phyloP scores from a whole-genome alignment of 2,329 filamentous ascomycete species.

The Dothistroma septosporum region DNA sequence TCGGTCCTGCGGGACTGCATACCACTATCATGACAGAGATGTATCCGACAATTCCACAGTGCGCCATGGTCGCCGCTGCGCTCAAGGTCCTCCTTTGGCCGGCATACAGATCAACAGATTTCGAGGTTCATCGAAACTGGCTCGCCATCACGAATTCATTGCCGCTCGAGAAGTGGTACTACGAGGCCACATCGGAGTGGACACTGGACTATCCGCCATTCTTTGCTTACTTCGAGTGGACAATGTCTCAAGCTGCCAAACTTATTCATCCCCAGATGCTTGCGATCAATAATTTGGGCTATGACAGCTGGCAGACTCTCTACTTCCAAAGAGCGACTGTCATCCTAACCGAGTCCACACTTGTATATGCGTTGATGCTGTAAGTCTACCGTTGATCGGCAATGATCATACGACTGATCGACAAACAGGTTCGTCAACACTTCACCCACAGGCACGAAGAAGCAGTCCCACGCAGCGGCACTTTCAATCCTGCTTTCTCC shows the following conservation, averaged over 20 bases:
- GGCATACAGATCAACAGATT: conserved; percentile 97
- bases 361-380: conserved; percentile 77
- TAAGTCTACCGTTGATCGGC: conserved; percentile 39
- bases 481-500: conserved; percentile 88
- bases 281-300: conserved; percentile 70
- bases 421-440: conserved; percentile 67
- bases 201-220: conserved; percentile 98
- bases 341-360: conserved; percentile 74
- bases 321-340: conserved; percentile 92
- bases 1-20: not conserved
- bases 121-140: conserved; percentile 99
- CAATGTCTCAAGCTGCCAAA: conserved; percentile 73
- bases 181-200: conserved; percentile 97
- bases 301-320: conserved; percentile 89
- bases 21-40: conserved; percentile 62
- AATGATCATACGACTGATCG: not conserved
- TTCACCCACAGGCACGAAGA: conserved; percentile 60
- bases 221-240: conserved; percentile 96
- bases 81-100: conserved; percentile 91
- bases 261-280: conserved; percentile 79
- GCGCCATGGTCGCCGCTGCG: conserved; percentile 77
- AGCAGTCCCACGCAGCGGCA: conserved; percentile 77
- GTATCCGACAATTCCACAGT: conserved; percentile 85
- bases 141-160: conserved; percentile 90
- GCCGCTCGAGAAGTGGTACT: conserved; percentile 87